These are phyloP conservation scores for Paspalum vaginatum DNA, from an alignment of 176 grass and related monocot species.

Conservation along the genomic window DNA sequence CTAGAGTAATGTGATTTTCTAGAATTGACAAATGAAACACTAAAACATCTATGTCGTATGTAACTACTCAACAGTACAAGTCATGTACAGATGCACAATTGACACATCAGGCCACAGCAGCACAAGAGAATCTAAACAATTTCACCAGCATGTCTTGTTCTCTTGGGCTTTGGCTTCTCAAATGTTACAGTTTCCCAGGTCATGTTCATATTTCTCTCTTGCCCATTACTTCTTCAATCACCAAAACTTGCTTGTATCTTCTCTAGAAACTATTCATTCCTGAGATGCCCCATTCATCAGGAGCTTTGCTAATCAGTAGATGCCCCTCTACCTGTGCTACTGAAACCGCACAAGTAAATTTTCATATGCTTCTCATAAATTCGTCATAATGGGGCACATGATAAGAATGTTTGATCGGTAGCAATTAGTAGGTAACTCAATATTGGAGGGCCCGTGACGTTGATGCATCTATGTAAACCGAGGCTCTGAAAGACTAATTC, in stretches of 20 bases:
- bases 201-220: neutral
- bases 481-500: constrained; percentile 2
- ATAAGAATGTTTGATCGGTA: constrained; percentile 3
- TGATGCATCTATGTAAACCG: neutral
- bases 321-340: neutral
- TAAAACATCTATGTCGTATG: neutral
- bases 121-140: neutral
- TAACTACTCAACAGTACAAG: constrained; percentile 2
- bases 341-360: neutral
- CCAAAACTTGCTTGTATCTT: neutral
- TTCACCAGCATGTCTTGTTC: neutral
- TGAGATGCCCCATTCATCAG: neutral
- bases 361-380: neutral
- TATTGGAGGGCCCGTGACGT: neutral
- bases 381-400: neutral
- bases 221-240: neutral
- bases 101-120: neutral
- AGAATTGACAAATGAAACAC: neutral
- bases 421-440: neutral
- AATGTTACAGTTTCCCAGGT: neutral
- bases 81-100: neutral
- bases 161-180: neutral
- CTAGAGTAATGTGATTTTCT: neutral
- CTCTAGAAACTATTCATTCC: constrained; percentile 2
- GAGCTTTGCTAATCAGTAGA: neutral